These are phyloP conservation scores for Rhizophagus sp. DNA, from an alignment of 192 early-diverging fungal genomes.

Conservation along the genomic window DNA sequence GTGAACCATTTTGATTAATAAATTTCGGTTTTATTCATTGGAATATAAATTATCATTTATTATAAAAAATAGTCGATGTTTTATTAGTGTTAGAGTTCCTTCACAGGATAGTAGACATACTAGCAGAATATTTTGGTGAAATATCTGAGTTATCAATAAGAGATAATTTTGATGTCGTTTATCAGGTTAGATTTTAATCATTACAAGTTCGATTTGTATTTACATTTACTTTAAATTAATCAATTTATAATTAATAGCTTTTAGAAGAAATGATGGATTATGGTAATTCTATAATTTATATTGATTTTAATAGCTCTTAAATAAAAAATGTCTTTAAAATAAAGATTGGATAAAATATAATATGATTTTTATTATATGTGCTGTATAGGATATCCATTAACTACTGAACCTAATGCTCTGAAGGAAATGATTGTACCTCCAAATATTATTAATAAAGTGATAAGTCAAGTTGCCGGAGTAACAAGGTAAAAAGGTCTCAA, in stretches of 20 bases:
- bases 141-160: slow-evolving; percentile 82
- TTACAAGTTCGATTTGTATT: too few species aligned
- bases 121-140: slow-evolving; percentile 82
- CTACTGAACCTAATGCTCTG: slow-evolving; percentile 84
- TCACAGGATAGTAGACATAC: slow-evolving; percentile 74
- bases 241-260: slow-evolving; percentile 50
- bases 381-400: slow-evolving; percentile 64
- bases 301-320: background rate
- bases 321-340: background rate
- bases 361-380: background rate
- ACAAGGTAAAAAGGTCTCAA: slow-evolving; percentile 16
- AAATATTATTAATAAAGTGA: slow-evolving; percentile 81
- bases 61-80: slow-evolving; percentile 61
- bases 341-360: background rate
- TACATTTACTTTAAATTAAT: background rate
- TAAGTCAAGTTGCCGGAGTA: slow-evolving; percentile 74
- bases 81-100: slow-evolving; percentile 85
- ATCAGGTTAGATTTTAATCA: slow-evolving; percentile 55
- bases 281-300: slow-evolving; percentile 36
- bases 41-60: background rate
- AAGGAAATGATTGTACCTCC: slow-evolving; percentile 87
- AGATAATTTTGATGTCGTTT: slow-evolving; percentile 92
- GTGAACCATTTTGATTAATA: background rate
- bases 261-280: slow-evolving; percentile 95
- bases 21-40: background rate